These are phyloP conservation scores for Zygnema circumcarinatum DNA, from an alignment of 139 green algal species.

Conservation along the genomic window DNA sequence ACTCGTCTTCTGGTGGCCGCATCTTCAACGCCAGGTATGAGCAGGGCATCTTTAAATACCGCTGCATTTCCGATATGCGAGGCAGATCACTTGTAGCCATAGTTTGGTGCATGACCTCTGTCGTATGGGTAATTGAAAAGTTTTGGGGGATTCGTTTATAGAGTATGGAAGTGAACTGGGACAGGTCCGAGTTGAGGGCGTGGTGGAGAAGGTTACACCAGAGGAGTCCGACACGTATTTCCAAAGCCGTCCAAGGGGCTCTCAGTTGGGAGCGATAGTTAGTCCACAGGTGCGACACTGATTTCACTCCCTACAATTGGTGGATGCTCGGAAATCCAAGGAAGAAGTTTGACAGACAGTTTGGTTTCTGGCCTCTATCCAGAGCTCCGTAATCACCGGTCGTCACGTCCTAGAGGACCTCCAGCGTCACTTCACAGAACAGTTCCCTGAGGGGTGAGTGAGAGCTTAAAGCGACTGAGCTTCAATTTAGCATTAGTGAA, in stretches of 20 bases:
- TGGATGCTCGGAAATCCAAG: too few relatives aligned
- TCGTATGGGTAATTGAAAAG: too few relatives aligned
- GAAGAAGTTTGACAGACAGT: too few relatives aligned
- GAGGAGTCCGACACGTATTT: constrained; percentile 86
- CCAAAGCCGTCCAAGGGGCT: constrained; percentile 75
- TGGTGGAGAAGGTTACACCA: constrained; percentile 71
- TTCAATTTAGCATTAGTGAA: too few relatives aligned
- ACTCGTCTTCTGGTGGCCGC: constrained; percentile 85
- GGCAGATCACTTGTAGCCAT: constrained; percentile 6
- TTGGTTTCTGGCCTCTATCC: not conserved
- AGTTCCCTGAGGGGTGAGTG: constrained; percentile 21
- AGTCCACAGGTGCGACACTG: constrained; percentile 68
- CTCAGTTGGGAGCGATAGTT: constrained; percentile 80
- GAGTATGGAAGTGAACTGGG: too few relatives aligned
- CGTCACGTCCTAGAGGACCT: constrained; percentile 12
- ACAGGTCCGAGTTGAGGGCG: constrained; percentile 84
- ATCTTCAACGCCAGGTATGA: constrained; percentile 72
- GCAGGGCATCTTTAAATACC: not conserved
- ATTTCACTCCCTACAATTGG: not conserved
- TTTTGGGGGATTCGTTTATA: too few relatives aligned
- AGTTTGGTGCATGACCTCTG: too few relatives aligned
- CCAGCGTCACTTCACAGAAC: not conserved
- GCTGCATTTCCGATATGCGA: constrained; percentile 6
- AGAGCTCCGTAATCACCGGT: constrained; percentile 24
- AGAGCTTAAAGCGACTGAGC: not conserved